Evolutionary conservation across 176 grass and related monocot genomes (phyloP).

Genomic region (Zizania latifolia): DNA sequence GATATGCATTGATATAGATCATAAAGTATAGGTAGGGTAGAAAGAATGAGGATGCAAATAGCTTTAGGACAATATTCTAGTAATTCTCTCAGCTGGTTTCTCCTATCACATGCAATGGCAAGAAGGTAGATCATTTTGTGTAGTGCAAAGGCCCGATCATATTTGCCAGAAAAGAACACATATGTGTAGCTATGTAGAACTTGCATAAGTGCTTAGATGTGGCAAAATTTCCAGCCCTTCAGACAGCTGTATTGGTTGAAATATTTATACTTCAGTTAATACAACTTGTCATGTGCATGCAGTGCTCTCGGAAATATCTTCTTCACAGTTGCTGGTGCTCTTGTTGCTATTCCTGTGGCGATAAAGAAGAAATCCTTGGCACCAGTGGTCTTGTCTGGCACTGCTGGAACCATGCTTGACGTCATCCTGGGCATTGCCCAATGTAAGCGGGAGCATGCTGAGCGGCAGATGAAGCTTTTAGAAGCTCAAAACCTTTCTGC

Average conservation of each 20-base stretch:
- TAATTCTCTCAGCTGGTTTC: background rate
- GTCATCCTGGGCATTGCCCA: slow-evolving; percentile 90
- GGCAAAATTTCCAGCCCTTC: background rate
- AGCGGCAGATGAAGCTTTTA: slow-evolving; percentile 80
- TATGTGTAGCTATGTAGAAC: background rate
- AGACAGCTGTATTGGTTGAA: background rate
- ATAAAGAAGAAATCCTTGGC: slow-evolving; percentile 85
- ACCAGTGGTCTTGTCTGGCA: slow-evolving; percentile 82
- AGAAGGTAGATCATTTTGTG: background rate
- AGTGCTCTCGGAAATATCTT: slow-evolving; percentile 94
- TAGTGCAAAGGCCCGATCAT: background rate
- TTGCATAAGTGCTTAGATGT: background rate
- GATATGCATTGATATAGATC: too few species aligned
- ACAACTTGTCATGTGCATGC: slow-evolving; percentile 16
- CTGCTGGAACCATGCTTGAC: slow-evolving; percentile 96
- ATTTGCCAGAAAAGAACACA: background rate
- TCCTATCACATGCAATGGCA: background rate
- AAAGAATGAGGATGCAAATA: too few species aligned
- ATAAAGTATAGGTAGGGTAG: too few species aligned
- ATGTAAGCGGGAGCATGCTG: slow-evolving; percentile 79
- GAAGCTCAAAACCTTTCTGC: slow-evolving; percentile 52
- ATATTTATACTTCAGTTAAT: background rate
- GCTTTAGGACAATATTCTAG: background rate
- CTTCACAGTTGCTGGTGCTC: slow-evolving; percentile 78
- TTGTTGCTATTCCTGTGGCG: slow-evolving; percentile 88